A percentile compares a stretch with the other conserved stretches of the same genome.
phyloP scores from a whole-genome alignment of 306 rosid species.

The Vicia villosa region DNA sequence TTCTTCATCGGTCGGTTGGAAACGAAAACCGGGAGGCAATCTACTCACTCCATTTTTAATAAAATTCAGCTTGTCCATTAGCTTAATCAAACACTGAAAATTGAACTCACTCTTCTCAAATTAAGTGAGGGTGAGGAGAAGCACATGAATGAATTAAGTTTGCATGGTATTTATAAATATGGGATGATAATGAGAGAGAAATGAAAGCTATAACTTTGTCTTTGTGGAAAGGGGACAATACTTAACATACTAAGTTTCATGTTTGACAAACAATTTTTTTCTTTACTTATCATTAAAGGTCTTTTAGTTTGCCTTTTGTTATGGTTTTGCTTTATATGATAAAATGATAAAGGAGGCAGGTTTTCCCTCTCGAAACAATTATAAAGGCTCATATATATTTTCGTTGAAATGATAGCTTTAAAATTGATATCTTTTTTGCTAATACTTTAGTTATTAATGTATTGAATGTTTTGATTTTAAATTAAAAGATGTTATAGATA shows the following conservation, averaged over 20 bases:
- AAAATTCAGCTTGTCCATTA: conserved; percentile 57
- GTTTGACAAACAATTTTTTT: conserved; percentile 32
- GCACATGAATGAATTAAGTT: not conserved
- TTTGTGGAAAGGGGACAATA: conserved; percentile 32
- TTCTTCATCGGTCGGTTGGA: conserved; percentile 95
- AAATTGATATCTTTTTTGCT: too few species aligned
- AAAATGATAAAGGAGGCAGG: not conserved
- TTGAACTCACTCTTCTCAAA: not conserved
- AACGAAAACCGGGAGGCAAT: conserved; percentile 95
- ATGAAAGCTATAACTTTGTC: conserved; percentile 22
- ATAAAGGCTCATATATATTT: too few species aligned
- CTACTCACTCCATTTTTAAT: conserved; percentile 62
- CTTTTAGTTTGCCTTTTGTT: conserved; percentile 32
- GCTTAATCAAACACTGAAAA: not conserved
- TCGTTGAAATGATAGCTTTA: too few species aligned
- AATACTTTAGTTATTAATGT: too few species aligned
- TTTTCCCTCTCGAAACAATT: not conserved
- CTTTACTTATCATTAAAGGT: conserved; percentile 26
- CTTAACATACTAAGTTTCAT: conserved; percentile 47
- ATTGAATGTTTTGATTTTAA: too few species aligned
- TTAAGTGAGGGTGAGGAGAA: not conserved
- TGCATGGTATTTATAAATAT: conserved; percentile 30
- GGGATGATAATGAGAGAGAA: conserved; percentile 21
- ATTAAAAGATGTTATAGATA: too few species aligned
- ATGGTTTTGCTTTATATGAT: conserved; percentile 32